Percentiles rank a stretch among this genome's conserved stretches.
Conservation (phyloP, 306 rosid genomes). For the Acacia acuminata region DNA sequence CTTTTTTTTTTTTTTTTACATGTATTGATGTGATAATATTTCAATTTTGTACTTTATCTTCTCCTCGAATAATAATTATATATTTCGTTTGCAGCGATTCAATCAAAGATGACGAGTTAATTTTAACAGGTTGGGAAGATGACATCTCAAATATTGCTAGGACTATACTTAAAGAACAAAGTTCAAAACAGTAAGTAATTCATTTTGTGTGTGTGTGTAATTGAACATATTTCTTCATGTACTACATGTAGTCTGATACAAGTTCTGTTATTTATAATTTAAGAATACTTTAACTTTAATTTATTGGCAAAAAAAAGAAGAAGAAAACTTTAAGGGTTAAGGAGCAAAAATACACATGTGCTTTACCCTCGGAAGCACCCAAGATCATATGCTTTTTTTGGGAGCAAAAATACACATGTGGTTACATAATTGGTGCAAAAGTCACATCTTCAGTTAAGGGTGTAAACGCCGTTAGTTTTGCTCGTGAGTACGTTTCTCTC, state of each 20-base stretch:
- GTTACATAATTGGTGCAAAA: too few relatives aligned
- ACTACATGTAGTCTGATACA: background rate
- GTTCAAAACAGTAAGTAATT: conserved; percentile 74
- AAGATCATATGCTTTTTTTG: too few relatives aligned
- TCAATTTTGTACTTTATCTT: background rate
- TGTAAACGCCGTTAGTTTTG: too few relatives aligned
- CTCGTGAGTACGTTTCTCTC: too few relatives aligned
- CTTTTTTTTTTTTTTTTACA: too few relatives aligned
- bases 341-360: too few relatives aligned
- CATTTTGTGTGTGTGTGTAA: background rate
- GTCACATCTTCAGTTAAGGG: too few relatives aligned
- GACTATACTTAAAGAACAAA: conserved; percentile 63
- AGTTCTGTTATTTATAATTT: background rate
- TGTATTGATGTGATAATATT: background rate
- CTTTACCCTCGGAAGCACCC: too few relatives aligned
- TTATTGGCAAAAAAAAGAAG: too few relatives aligned
- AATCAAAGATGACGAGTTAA: conserved; percentile 51
- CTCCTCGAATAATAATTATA: background rate
- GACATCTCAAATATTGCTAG: conserved; percentile 70
- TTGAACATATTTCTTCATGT: background rate
- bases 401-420: too few relatives aligned
- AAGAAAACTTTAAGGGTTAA: too few relatives aligned
- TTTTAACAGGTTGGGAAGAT: conserved; percentile 87
- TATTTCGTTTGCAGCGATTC: conserved; percentile 47
- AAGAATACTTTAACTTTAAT: background rate